Evolutionary conservation across 345 rosid species (phyloP).

Genomic region (Firmiana major): DNA sequence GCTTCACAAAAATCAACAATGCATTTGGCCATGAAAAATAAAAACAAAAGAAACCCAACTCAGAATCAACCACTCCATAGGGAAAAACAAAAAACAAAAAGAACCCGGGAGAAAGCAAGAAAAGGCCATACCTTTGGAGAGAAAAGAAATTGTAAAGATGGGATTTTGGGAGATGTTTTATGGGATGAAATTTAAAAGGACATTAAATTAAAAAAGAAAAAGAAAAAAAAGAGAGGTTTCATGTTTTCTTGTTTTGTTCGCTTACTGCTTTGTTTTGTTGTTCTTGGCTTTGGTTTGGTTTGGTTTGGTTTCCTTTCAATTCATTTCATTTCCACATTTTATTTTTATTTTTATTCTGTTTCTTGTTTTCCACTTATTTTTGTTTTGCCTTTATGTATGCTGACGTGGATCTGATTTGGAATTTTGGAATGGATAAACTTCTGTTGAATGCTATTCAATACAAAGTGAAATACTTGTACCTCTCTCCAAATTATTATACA

Average conservation of each 20-base stretch:
- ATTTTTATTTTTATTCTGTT: background rate
- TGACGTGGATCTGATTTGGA: background rate
- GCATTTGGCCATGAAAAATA: background rate
- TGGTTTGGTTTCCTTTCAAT: background rate
- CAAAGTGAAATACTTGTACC: no score
- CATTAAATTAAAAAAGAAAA: background rate
- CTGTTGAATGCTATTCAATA: no score
- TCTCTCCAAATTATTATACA: no score
- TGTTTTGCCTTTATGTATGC: background rate
- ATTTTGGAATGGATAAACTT: background rate
- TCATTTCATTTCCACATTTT: background rate
- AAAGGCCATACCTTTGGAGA: conserved; percentile 7
- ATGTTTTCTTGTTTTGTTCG: conserved; percentile 1
- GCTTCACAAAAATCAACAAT: background rate
- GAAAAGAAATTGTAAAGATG: background rate
- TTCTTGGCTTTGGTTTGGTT: background rate
- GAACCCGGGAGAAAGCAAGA: background rate
- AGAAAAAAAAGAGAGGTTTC: background rate
- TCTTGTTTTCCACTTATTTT: background rate
- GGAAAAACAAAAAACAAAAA: background rate
- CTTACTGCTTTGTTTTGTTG: background rate
- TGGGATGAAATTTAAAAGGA: background rate
- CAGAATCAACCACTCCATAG: background rate
- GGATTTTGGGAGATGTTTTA: background rate
- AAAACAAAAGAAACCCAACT: conserved; percentile 3